A percentile compares a stretch with the other conserved stretches of the same genome.
phyloP scores from a whole-genome alignment of 108 stramenopile genomes.

The Pseudonitzschia multiseries region DNA sequence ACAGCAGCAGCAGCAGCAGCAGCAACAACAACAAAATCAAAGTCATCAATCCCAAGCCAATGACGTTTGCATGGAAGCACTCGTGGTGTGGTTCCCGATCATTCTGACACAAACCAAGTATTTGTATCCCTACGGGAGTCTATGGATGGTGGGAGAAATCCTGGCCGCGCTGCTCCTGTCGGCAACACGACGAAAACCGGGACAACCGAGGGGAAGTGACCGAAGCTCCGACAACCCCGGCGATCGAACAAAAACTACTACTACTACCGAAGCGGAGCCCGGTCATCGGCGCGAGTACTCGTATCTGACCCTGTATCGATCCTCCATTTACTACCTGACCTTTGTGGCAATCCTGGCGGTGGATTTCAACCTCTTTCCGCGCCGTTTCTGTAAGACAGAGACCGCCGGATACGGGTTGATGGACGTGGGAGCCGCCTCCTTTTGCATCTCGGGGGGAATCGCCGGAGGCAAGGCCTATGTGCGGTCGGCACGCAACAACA shows the following conservation, averaged over 20 bases:
- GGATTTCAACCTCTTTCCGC: slow-evolving; percentile 91
- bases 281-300: background rate
- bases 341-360: slow-evolving; percentile 91
- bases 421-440: slow-evolving; percentile 95
- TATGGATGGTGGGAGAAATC: slow-evolving; percentile 6
- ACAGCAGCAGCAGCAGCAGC: background rate
- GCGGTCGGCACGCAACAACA: background rate
- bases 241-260: slow-evolving; percentile 1
- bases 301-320: slow-evolving; percentile 64
- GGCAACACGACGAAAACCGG: background rate
- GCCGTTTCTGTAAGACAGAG: slow-evolving; percentile 94
- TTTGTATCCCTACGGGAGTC: slow-evolving; percentile 50
- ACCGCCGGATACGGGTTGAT: slow-evolving; percentile 87
- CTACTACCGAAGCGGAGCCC: background rate
- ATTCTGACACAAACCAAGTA: slow-evolving; percentile 55
- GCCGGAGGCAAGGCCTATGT: slow-evolving; percentile 36
- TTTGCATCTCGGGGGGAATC: slow-evolving; percentile 83
- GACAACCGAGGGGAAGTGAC: background rate
- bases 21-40: background rate
- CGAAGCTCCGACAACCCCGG: background rate
- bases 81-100: slow-evolving; percentile 68
- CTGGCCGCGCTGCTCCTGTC: slow-evolving; percentile 6
- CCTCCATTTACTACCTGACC: slow-evolving; percentile 73
- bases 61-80: slow-evolving; percentile 35
- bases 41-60: background rate